phyloP scores from a whole-genome alignment of 768 basidiomycete species.

The Termitomyces heimii region DNA sequence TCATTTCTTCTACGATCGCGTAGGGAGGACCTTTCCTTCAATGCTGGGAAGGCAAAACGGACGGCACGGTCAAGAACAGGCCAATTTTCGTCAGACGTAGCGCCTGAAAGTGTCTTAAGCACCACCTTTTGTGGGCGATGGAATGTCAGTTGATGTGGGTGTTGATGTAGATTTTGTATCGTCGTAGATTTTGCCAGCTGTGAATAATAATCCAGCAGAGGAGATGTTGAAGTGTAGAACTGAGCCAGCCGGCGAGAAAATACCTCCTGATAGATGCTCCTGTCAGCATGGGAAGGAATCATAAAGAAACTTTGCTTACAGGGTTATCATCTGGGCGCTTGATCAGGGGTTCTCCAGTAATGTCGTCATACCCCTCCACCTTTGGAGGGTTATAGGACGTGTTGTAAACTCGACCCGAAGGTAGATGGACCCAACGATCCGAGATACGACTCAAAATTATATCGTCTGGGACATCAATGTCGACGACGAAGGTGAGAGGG shows the following conservation, averaged over 20 bases:
- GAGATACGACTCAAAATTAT: slow-evolving; percentile 83
- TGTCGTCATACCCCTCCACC: slow-evolving; percentile 74
- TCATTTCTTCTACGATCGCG: slow-evolving; percentile 39
- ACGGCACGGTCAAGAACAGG: slow-evolving; percentile 67
- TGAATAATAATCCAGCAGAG: slow-evolving; percentile 69
- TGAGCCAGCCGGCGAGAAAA: slow-evolving; percentile 70
- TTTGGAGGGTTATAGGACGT: slow-evolving; percentile 82
- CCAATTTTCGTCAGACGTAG: slow-evolving; percentile 89
- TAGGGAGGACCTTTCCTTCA: slow-evolving; percentile 44
- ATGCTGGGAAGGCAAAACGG: slow-evolving; percentile 46
- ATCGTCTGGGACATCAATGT: slow-evolving; percentile 84
- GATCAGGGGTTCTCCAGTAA: slow-evolving; percentile 83
- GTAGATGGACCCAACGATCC: slow-evolving; percentile 85
- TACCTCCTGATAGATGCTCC: slow-evolving; percentile 45
- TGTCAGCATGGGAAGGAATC: neutral
- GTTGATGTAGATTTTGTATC: slow-evolving; percentile 29
- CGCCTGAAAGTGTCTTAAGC: slow-evolving; percentile 58
- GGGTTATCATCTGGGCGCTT: slow-evolving; percentile 88
- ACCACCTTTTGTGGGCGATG: slow-evolving; percentile 38
- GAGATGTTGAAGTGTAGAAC: slow-evolving; percentile 78
- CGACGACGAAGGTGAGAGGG: slow-evolving; percentile 76
- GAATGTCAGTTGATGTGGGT: slow-evolving; percentile 48
- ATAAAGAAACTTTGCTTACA: slow-evolving; percentile 34
- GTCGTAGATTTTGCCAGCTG: slow-evolving; percentile 20
- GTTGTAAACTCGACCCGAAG: slow-evolving; percentile 90